Percentiles rank a stretch among this genome's conserved stretches.
Evolutionary conservation across 202 grass and related monocot genomes (phyloP).

Genomic region (Brachypodium distachyon): DNA sequence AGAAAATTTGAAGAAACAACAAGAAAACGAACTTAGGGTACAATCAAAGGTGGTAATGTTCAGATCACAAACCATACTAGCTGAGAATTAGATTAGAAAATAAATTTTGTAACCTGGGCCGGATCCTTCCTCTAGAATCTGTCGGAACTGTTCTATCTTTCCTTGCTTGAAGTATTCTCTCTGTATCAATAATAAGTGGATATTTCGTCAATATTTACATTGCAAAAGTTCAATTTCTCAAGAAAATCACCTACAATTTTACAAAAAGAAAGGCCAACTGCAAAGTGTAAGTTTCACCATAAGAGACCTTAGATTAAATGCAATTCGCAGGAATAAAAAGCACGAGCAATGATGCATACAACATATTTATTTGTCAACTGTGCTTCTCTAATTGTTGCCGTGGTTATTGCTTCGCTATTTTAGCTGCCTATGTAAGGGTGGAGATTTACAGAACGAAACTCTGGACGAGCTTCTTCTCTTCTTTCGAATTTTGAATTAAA

Average conservation of each 20-base stretch:
- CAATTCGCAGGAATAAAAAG: neutral
- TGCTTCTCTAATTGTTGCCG: neutral
- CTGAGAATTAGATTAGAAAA: neutral
- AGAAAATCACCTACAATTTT: neutral
- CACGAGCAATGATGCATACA: neutral
- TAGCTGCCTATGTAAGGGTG: neutral
- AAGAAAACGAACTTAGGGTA: neutral
- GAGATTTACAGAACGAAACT: neutral
- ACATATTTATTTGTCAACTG: neutral
- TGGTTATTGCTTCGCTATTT: neutral
- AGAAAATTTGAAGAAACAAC: neutral
- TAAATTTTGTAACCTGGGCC: conserved; percentile 55
- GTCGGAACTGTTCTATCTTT: conserved; percentile 78
- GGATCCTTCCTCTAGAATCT: conserved; percentile 96
- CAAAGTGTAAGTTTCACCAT: neutral
- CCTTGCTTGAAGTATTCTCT: conserved; percentile 98
- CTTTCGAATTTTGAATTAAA: neutral
- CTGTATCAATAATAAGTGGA: conserved; percentile 31
- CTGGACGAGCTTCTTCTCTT: neutral
- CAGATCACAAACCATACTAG: neutral
- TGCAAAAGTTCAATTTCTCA: neutral
- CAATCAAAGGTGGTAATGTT: neutral
- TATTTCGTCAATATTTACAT: neutral
- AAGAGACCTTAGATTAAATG: neutral
- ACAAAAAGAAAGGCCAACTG: neutral